These are phyloP conservation scores for Artemisia tridentata DNA, from an alignment of 129 eudicot genomes.

Conservation along the genomic window DNA sequence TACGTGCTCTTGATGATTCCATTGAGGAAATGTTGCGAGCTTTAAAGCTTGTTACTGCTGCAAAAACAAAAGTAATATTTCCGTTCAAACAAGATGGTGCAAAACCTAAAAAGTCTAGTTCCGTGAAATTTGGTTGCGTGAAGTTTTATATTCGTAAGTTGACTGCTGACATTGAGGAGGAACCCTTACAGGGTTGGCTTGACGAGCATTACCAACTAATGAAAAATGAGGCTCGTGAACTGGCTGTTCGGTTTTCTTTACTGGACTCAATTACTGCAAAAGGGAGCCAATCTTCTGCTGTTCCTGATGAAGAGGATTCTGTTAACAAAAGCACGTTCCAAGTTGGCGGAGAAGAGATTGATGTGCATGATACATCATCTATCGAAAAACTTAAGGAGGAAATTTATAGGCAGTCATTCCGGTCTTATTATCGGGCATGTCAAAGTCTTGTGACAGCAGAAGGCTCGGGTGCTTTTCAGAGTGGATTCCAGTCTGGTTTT, in stretches of 20 bases:
- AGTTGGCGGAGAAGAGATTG: slow-evolving; percentile 57
- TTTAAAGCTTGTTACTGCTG: slow-evolving; percentile 74
- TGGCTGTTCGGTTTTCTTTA: slow-evolving; percentile 78
- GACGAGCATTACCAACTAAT: slow-evolving; percentile 84
- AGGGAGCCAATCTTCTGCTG: slow-evolving; percentile 43
- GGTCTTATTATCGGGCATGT: slow-evolving; percentile 86
- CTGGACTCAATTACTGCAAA: slow-evolving; percentile 55
- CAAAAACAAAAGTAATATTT: slow-evolving; percentile 58
- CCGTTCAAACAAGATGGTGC: slow-evolving; percentile 57
- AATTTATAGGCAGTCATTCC: slow-evolving; percentile 72
- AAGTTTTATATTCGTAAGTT: slow-evolving; percentile 72
- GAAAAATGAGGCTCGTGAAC: slow-evolving; percentile 90
- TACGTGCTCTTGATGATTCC: slow-evolving; percentile 97
- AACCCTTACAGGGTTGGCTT: slow-evolving; percentile 98
- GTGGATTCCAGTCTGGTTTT: slow-evolving; percentile 93
- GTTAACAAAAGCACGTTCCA: slow-evolving; percentile 35
- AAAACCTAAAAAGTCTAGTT: slow-evolving; percentile 63
- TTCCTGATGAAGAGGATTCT: slow-evolving; percentile 51
- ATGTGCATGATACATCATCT: slow-evolving; percentile 59
- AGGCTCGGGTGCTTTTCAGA: slow-evolving; percentile 89
- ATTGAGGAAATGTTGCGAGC: slow-evolving; percentile 93
- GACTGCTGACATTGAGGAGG: slow-evolving; percentile 93
- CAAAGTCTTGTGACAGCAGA: slow-evolving; percentile 58
- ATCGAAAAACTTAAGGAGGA: slow-evolving; percentile 69
- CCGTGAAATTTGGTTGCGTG: slow-evolving; percentile 67